Conservation (phyloP, 495 filamentous ascomycete species). For the Parmelia sp. region DNA sequence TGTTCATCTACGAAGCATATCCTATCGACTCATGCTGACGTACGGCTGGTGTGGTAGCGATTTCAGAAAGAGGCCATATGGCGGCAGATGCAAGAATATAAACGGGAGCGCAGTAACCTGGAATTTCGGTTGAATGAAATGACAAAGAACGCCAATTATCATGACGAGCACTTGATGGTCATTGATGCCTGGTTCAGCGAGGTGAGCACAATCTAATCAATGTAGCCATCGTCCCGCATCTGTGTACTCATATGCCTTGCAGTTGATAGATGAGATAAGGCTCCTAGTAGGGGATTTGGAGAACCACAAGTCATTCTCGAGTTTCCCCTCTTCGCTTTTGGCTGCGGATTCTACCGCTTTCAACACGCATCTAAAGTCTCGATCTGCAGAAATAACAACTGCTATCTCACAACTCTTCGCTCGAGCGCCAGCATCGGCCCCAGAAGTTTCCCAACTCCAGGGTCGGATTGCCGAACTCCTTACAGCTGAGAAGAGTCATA, state of each 20-base stretch:
- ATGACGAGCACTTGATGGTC: slow-evolving; percentile 86
- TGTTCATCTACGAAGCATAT: slow-evolving; percentile 11
- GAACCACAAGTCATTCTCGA: slow-evolving; percentile 40
- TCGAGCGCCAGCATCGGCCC: slow-evolving; percentile 40
- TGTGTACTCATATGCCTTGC: slow-evolving; percentile 12
- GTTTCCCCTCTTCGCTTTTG: slow-evolving; percentile 55
- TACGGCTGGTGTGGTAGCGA: slow-evolving; percentile 49
- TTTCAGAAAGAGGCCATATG: slow-evolving; percentile 97
- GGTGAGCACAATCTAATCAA: slow-evolving; percentile 45
- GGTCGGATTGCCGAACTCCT: slow-evolving; percentile 64
- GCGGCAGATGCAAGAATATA: slow-evolving; percentile 96
- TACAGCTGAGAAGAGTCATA: slow-evolving; percentile 72
- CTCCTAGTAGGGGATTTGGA: slow-evolving; percentile 52
- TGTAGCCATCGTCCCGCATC: neutral
- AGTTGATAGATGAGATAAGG: slow-evolving; percentile 85
- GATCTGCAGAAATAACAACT: slow-evolving; percentile 55
- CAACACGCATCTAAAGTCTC: slow-evolving; percentile 62
- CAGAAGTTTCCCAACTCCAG: slow-evolving; percentile 67
- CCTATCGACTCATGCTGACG: slow-evolving; percentile 14
- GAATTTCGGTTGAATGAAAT: slow-evolving; percentile 71
- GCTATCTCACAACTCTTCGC: slow-evolving; percentile 52
- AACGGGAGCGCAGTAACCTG: slow-evolving; percentile 72
- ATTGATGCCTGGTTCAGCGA: slow-evolving; percentile 90
- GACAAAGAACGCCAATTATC: slow-evolving; percentile 64
- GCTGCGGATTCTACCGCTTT: slow-evolving; percentile 67